Percentiles rank a stretch among this genome's conserved stretches.
Conservation (phyloP, 129 eudicot genomes). For the Mikania micrantha region DNA sequence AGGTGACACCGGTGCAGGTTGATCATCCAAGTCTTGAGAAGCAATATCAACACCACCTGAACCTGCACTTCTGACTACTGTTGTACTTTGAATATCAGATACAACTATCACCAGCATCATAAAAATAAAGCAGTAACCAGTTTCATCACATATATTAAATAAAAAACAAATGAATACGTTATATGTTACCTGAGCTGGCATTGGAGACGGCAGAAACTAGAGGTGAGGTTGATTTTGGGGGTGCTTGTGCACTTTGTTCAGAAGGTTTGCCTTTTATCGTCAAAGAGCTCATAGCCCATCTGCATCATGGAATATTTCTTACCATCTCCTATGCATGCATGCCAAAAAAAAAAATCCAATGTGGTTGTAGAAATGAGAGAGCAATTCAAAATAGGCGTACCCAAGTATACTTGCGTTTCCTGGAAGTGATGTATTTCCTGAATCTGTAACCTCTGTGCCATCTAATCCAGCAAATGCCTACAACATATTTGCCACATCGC, state of each 20-base stretch:
- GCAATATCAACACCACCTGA: constrained; percentile 33
- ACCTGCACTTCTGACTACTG: constrained; percentile 32
- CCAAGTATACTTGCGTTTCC: constrained; percentile 96
- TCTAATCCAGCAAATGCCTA: constrained; percentile 66
- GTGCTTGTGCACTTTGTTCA: constrained; percentile 52
- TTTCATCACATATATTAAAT: not conserved
- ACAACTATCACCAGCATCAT: constrained; percentile 7
- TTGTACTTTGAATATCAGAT: constrained; percentile 30
- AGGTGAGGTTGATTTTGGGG: constrained; percentile 51
- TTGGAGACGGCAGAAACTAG: constrained; percentile 47
- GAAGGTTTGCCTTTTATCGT: constrained; percentile 74
- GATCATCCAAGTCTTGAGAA: constrained; percentile 43
- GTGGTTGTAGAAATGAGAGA: constrained; percentile 5
- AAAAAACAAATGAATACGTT: not conserved
- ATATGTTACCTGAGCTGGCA: constrained; percentile 54
- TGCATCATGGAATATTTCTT: constrained; percentile 34
- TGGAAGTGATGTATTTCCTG: constrained; percentile 51
- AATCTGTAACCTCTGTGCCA: constrained; percentile 37
- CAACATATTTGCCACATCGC: constrained; percentile 1
- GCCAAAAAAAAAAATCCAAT: not conserved
- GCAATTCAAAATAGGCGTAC: constrained; percentile 34
- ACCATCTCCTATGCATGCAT: not conserved
- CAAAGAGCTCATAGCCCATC: constrained; percentile 99
- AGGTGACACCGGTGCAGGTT: constrained; percentile 70
- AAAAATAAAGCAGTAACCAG: not conserved